Evolutionary conservation across 768 basidiomycete genomes (phyloP).

Genomic region (Mycena latifolia): DNA sequence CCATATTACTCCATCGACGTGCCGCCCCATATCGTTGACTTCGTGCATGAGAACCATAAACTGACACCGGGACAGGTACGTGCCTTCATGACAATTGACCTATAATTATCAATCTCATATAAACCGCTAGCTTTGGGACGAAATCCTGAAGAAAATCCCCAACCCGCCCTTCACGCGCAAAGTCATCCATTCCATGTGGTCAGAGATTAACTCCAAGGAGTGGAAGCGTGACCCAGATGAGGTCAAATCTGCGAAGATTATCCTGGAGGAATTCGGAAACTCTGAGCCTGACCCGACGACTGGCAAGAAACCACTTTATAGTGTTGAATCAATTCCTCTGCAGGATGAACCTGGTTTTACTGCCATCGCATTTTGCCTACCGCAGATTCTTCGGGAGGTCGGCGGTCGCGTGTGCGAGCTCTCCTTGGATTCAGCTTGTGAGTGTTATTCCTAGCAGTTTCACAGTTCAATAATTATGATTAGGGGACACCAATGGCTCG

Average conservation of each 20-base stretch:
- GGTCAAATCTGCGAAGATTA: constrained; percentile 42
- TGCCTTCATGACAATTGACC: too few species aligned
- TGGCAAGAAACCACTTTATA: constrained; percentile 16
- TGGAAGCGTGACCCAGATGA: constrained; percentile 43
- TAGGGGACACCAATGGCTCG: constrained; percentile 49
- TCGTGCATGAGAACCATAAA: constrained; percentile 8
- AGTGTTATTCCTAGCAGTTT: constrained; percentile 8
- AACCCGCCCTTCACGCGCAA: constrained; percentile 26
- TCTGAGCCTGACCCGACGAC: background rate
- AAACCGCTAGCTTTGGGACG: background rate
- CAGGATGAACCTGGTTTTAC: constrained; percentile 33
- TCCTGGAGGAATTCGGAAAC: constrained; percentile 40
- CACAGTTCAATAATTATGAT: background rate
- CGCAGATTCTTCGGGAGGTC: constrained; percentile 39
- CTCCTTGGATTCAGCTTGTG: constrained; percentile 47
- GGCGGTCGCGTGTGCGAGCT: constrained; percentile 42
- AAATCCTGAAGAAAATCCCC: background rate
- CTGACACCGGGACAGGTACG: constrained; percentile 8
- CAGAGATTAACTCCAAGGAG: constrained; percentile 25
- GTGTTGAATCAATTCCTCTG: constrained; percentile 6
- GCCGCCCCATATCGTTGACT: background rate
- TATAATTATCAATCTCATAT: background rate
- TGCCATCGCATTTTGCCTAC: constrained; percentile 43
- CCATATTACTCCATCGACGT: constrained; percentile 10
- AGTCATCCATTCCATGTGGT: constrained; percentile 40